These are phyloP conservation scores for Babesia sp. DNA, from an alignment of 169 alveolate species.

Conservation along the genomic window DNA sequence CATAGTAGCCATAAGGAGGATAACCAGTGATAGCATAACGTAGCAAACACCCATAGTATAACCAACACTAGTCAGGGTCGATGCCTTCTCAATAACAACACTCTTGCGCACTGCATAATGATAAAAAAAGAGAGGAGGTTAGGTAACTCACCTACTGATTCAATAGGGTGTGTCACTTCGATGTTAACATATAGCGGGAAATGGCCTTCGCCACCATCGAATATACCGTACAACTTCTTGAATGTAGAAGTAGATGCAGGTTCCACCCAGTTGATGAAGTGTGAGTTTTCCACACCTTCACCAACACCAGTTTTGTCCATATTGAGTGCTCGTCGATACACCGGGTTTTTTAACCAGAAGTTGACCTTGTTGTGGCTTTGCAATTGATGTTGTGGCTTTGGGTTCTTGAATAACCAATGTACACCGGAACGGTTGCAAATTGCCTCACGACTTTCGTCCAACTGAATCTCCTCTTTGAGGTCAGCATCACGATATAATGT, in stretches of 20 bases:
- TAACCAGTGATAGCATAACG: conserved; percentile 12
- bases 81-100: conserved; percentile 18
- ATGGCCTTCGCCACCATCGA: conserved; percentile 33
- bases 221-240: conserved; percentile 70
- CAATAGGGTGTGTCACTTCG: conserved; percentile 6
- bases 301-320: conserved; percentile 71
- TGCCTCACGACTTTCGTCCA: conserved; percentile 75
- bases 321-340: conserved; percentile 25
- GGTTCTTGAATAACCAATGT: conserved; percentile 67
- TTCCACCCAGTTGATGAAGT: conserved; percentile 80
- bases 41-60: conserved; percentile 25
- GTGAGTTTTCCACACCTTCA: conserved; percentile 77
- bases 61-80: conserved; percentile 11
- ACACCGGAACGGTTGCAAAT: conserved; percentile 68
- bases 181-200: conserved; percentile 70
- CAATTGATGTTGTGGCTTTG: conserved; percentile 37
- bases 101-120: conserved; percentile 16
- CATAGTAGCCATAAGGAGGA: not conserved
- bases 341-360: conserved; percentile 54
- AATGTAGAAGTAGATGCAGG: conserved; percentile 70
- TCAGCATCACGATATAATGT: conserved; percentile 49
- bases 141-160: conserved; percentile 14
- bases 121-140: not conserved
- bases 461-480: conserved; percentile 41
- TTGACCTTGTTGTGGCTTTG: conserved; percentile 25